These are phyloP conservation scores for Fraxinus floribunda DNA, from an alignment of 305 asterid species.

Conservation along the genomic window DNA sequence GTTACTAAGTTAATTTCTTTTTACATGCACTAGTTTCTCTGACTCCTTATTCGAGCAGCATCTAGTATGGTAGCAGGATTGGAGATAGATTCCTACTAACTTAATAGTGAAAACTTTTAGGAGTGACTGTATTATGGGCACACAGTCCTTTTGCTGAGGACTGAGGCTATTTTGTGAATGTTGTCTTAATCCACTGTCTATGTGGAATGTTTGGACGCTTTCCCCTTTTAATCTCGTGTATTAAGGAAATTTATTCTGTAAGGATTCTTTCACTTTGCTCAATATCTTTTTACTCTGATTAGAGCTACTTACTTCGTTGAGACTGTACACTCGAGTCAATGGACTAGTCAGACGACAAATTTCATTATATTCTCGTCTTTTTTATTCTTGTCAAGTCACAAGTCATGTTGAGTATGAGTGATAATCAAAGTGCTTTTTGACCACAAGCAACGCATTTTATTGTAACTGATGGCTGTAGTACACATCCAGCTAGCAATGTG, in stretches of 20 bases:
- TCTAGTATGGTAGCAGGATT: conserved; percentile 20
- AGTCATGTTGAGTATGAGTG: background rate
- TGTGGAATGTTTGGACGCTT: conserved; percentile 21
- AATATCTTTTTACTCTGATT: background rate
- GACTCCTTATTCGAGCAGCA: conserved; percentile 4
- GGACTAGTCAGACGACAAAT: background rate
- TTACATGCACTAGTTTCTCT: conserved; percentile 3
- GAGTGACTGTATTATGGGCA: conserved; percentile 12
- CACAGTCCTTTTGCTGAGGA: conserved; percentile 15
- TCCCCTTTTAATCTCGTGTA: conserved; percentile 23
- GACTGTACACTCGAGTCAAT: background rate
- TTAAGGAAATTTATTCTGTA: background rate
- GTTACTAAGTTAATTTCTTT: conserved; percentile 19
- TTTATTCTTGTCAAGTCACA: background rate
- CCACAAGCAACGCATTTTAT: background rate
- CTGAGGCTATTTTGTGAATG: conserved; percentile 22
- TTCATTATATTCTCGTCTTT: background rate
- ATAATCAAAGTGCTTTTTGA: background rate
- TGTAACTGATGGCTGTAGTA: background rate
- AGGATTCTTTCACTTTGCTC: conserved; percentile 11
- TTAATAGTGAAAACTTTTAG: conserved; percentile 14
- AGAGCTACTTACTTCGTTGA: background rate
- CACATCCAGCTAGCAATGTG: background rate
- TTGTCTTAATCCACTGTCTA: conserved; percentile 17
- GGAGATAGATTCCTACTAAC: conserved; percentile 38